A percentile compares a stretch with the other conserved stretches of the same genome.
These are phyloP conservation scores for Coprinopsis cinerea DNA, from an alignment of 768 basidiomycete genomes.

Conservation along the genomic window DNA sequence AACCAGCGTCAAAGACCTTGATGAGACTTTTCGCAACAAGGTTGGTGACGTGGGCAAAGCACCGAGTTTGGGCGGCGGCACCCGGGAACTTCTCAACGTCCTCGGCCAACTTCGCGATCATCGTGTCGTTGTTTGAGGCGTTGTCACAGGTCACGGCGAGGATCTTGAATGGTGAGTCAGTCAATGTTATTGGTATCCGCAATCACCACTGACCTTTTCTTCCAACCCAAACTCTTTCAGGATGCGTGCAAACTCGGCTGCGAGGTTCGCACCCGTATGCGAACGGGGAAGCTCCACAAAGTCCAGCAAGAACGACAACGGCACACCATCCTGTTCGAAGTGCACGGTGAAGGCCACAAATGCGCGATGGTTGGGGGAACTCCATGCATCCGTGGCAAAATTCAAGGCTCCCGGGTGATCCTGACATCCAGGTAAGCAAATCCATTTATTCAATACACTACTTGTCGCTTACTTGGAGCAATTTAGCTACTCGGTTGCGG, in stretches of 20 bases:
- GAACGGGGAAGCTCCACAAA: constrained; percentile 29
- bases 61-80: constrained; percentile 18
- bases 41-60: constrained; percentile 32
- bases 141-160: constrained; percentile 30
- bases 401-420: constrained; percentile 9
- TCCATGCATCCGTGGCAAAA: constrained; percentile 28
- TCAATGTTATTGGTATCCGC: too few relatives aligned
- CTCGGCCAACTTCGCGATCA: constrained; percentile 22
- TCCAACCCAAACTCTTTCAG: constrained; percentile 25
- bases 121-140: constrained; percentile 26
- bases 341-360: constrained; percentile 25
- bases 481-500: not conserved
- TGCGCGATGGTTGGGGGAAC: constrained; percentile 26
- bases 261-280: constrained; percentile 19
- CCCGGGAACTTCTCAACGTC: constrained; percentile 18
- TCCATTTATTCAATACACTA: too few relatives aligned
- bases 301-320: constrained; percentile 25
- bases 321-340: constrained; percentile 21
- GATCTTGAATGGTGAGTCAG: constrained; percentile 14
- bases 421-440: not conserved
- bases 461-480: constrained; percentile 2
- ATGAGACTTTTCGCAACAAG: constrained; percentile 26
- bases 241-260: constrained; percentile 20
- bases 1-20: constrained; percentile 23
- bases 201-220: constrained; percentile 20